A percentile compares a stretch with the other conserved stretches of the same genome.
Evolutionary conservation across 257 asterid species (phyloP).

Genomic region (Fraxinus pennsylvanica): DNA sequence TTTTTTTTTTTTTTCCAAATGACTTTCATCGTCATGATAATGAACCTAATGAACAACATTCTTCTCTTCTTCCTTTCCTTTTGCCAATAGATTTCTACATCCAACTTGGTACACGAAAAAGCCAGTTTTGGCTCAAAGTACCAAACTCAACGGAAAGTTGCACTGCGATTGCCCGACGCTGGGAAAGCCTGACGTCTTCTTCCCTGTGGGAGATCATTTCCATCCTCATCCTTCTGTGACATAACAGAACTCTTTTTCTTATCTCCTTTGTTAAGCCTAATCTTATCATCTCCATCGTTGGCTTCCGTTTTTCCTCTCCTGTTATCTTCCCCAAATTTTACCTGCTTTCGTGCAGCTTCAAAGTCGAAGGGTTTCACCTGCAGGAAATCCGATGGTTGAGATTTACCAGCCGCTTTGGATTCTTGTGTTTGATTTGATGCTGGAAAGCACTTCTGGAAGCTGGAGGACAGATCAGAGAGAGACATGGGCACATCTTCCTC

Average conservation of each 20-base stretch:
- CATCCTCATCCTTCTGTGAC: slow-evolving; percentile 40
- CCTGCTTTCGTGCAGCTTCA: slow-evolving; percentile 64
- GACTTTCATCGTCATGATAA: not conserved
- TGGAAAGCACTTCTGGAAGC: slow-evolving; percentile 73
- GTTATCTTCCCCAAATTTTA: slow-evolving; percentile 52
- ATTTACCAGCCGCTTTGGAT: slow-evolving; percentile 32
- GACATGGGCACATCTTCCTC: slow-evolving; percentile 60
- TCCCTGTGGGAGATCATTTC: slow-evolving; percentile 56
- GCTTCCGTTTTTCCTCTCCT: slow-evolving; percentile 17
- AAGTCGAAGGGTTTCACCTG: slow-evolving; percentile 68
- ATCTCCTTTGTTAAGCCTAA: slow-evolving; percentile 33
- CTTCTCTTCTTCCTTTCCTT: not conserved
- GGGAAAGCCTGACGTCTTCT: slow-evolving; percentile 93
- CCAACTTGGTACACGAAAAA: not conserved
- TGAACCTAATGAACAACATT: not conserved
- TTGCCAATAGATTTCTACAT: not conserved
- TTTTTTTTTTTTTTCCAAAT: not conserved
- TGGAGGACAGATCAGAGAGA: slow-evolving; percentile 67
- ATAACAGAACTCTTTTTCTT: slow-evolving; percentile 39
- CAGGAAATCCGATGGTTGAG: slow-evolving; percentile 33
- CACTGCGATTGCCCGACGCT: slow-evolving; percentile 87
- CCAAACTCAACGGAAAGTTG: slow-evolving; percentile 59
- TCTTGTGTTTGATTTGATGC: slow-evolving; percentile 32
- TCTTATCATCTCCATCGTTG: slow-evolving; percentile 29
- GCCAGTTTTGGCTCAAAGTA: not conserved